Evolutionary conservation across 2,329 filamentous ascomycete genomes (phyloP), one percentile per base, ranked within the genome.

Genomic region (Talaromyces sp.): DNA sequence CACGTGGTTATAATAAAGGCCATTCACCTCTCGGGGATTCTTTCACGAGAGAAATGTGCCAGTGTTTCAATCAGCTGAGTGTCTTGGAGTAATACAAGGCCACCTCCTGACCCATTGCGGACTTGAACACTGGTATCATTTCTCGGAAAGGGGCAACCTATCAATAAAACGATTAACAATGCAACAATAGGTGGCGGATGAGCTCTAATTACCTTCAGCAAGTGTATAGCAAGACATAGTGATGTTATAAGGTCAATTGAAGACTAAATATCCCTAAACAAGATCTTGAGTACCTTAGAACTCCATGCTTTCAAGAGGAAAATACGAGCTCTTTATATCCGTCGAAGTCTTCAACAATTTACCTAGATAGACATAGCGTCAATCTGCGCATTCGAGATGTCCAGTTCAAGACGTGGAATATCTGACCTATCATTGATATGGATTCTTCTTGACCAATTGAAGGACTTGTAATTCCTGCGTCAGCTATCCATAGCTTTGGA

Each of bases 21-120:
- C 31, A 22, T 60, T 35, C 24, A 73, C 73, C 86, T 76, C 72
- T 88, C 86, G 0, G 86, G 86, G 19, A 89, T 89, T 24, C 87
- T 78, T 73, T 89, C 86, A 7, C 86, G 81, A 65, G 85, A 82
- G 70, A 89, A 89, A 70, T 88, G 86, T 1, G 86, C 82, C 0
- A 89, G 75, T 0, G 84, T 82, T 67, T 88, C 85, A 65, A 89
- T 83, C n/a, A 89, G 71, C 60, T 87, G 85, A n/a, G 85, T 86
- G 69, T 87, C 85, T 66, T 84, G 80, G 0, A 88, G 75, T 1
- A 83, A 74, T 1, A 79, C 76, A 4, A 84, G 74, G 9, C 81
- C 81, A 19, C 73, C 70, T 22, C 73, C 73, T 9, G 69, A 68
- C 13, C 68, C 63, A 50, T 69, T 71, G 19, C 73, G 72, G 16